Evolutionary conservation across 257 asterid species (phyloP).

Genomic region (Scutellaria galericulata): DNA sequence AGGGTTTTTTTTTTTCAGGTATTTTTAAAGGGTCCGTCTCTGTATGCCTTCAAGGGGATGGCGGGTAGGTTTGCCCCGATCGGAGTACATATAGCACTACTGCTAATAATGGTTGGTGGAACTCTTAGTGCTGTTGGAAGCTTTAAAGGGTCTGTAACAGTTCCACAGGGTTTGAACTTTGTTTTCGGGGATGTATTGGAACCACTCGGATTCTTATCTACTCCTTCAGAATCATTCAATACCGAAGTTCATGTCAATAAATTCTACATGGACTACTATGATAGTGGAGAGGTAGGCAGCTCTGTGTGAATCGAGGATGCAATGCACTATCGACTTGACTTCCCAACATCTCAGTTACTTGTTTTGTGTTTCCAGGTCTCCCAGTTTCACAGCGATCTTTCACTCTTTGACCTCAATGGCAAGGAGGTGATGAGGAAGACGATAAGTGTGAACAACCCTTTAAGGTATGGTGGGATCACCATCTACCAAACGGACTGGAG

Average conservation of each 20-base stretch:
- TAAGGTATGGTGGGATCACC: conserved; percentile 84
- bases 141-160: conserved; percentile 77
- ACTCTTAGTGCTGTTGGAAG: conserved; percentile 86
- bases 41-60: conserved; percentile 81
- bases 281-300: conserved; percentile 79
- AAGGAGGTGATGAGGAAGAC: conserved; percentile 90
- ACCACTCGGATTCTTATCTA: conserved; percentile 70
- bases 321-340: background rate
- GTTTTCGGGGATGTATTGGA: conserved; percentile 72
- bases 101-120: conserved; percentile 87
- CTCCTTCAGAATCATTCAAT: conserved; percentile 78
- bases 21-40: conserved; percentile 76
- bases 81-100: conserved; percentile 84
- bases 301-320: background rate
- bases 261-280: conserved; percentile 77
- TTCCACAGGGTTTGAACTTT: conserved; percentile 86
- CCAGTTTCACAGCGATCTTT: conserved; percentile 87
- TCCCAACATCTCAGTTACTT: background rate
- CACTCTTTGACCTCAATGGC: conserved; percentile 74
- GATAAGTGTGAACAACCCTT: conserved; percentile 83
- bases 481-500: conserved; percentile 72
- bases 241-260: conserved; percentile 85
- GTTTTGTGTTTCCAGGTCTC: conserved; percentile 61
- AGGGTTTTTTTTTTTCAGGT: conserved; percentile 51
- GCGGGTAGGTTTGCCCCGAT: conserved; percentile 87